A percentile compares a stretch with the other conserved stretches of the same genome.
Conservation (phyloP, 805 yeast genomes). For the Isabelozyma pseudorhagii region DNA sequence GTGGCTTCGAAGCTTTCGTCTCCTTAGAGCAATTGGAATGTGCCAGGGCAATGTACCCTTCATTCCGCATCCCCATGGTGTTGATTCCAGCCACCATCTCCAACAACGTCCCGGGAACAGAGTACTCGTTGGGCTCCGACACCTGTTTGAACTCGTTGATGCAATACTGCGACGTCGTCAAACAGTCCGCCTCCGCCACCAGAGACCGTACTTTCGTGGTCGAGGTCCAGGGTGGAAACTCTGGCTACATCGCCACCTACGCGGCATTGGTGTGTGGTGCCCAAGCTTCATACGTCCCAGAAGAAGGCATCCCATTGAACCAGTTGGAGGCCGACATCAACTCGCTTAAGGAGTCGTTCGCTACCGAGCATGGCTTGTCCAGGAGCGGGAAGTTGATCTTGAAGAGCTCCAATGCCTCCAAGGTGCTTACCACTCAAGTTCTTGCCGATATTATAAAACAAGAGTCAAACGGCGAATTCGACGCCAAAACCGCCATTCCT, state of each 20-base stretch:
- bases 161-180: conserved; percentile 90
- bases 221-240: conserved; percentile 97
- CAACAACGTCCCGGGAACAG: conserved; percentile 98
- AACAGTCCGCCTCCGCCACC: conserved; percentile 92
- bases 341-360: conserved; percentile 63
- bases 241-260: conserved; percentile 88
- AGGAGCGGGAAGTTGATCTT: conserved; percentile 84
- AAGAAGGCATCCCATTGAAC: conserved; percentile 65
- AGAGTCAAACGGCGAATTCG: conserved; percentile 74
- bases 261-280: conserved; percentile 89
- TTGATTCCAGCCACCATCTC: conserved; percentile 94
- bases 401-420: conserved; percentile 80
- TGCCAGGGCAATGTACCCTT: conserved; percentile 78
- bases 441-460: conserved; percentile 81
- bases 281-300: conserved; percentile 87
- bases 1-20: conserved; percentile 96
- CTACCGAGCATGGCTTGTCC: conserved; percentile 71
- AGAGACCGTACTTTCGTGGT: conserved; percentile 93
- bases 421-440: conserved; percentile 75
- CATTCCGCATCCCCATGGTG: conserved; percentile 91
- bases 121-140: conserved; percentile 91
- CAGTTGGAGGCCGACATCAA: conserved; percentile 75
- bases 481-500: conserved; percentile 92
- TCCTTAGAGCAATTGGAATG: conserved; percentile 78
- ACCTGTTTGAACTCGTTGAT: conserved; percentile 92